Conservation (phyloP, 441 rosid species). For the Erysimum cheiri region DNA sequence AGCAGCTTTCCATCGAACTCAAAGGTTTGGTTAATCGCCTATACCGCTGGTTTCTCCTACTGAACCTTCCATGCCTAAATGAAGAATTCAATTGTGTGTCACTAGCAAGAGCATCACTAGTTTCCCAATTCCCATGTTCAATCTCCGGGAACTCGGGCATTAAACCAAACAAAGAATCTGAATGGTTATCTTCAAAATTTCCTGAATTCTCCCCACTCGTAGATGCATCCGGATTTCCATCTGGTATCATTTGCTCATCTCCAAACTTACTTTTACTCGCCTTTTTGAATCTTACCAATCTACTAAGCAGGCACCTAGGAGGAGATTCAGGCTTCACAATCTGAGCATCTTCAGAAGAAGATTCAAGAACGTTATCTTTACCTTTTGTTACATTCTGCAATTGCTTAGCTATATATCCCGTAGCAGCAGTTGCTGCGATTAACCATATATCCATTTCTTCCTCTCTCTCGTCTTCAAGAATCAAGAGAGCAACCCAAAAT, state of each 20-base stretch:
- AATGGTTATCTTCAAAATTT: conserved; percentile 14
- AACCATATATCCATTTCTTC: conserved; percentile 74
- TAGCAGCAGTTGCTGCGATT: conserved; percentile 76
- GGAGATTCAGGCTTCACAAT: conserved; percentile 32
- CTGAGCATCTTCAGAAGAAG: conserved; percentile 35
- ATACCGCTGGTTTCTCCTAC: conserved; percentile 46
- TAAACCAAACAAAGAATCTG: conserved; percentile 32
- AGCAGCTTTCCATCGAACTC: conserved; percentile 66
- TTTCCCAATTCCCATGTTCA: conserved; percentile 25
- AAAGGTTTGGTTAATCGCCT: conserved; percentile 53
- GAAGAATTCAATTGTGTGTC: conserved; percentile 27
- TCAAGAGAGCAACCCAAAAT: conserved; percentile 32
- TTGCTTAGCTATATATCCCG: conserved; percentile 67
- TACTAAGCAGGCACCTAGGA: conserved; percentile 38
- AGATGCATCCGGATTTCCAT: conserved; percentile 16
- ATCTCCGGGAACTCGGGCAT: conserved; percentile 29
- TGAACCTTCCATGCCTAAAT: conserved; percentile 47
- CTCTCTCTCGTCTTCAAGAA: conserved; percentile 19
- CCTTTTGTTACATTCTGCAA: conserved; percentile 54
- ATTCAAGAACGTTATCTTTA: conserved; percentile 37
- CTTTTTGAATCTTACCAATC: conserved; percentile 14
- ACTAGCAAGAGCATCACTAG: conserved; percentile 7
- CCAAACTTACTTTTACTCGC: conserved; percentile 26
- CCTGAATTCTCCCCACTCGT: conserved; percentile 35
- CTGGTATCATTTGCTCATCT: conserved; percentile 17